Evolutionary conservation across 2,329 filamentous ascomycete genomes (phyloP), one percentile per base, ranked within the genome.

Genomic region (Stagonosporopsis chrysanthemi): DNA sequence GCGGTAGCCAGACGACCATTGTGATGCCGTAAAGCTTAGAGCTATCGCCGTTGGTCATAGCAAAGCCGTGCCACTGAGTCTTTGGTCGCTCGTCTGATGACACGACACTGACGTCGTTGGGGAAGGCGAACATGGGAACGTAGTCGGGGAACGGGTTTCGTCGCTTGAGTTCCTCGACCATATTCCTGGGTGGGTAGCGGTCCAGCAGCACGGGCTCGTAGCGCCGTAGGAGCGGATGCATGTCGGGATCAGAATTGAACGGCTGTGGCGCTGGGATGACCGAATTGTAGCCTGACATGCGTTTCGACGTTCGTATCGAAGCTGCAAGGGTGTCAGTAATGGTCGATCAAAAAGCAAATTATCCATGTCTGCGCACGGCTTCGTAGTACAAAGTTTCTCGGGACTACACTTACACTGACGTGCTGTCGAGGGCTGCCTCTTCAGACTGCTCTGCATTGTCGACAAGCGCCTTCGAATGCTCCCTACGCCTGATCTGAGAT

Each of bases 21-120:
- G 90, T 93, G 56, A 98, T 91, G 31, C 92, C 94, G 72, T 98
- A 94, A 19, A 98, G 83, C 75, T 95, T 96, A 52, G 91, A 90
- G 68, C 92, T 94, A 73, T 98, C 93, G 53, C 91, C 90, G 22
- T 90, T 90, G 2, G 95, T 99, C 95, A 99, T 98, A 61, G 92
- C 93, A 73, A 99, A 99, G 45, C 95, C 95, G 78, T 99, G 95
- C 95, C 95, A 99, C 23, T 93, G 97, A n/a, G 95, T 94, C 60
- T 92, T 85, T 1, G 95, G 95, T 60, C 93, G 86, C 74, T 97
- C 92, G 71, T 99, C 95, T 1, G 93, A 93, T 1, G 95, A 97
- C 9, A 98, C 91, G 49, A 99, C 95, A 62, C 92, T 92, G 67
- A 99, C 95, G 75, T 99, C 95, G 77, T 98, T 97, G 42, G 95